These are phyloP conservation scores for Adansonia rubrostipa DNA, from an alignment of 441 rosid species.

Conservation along the genomic window DNA sequence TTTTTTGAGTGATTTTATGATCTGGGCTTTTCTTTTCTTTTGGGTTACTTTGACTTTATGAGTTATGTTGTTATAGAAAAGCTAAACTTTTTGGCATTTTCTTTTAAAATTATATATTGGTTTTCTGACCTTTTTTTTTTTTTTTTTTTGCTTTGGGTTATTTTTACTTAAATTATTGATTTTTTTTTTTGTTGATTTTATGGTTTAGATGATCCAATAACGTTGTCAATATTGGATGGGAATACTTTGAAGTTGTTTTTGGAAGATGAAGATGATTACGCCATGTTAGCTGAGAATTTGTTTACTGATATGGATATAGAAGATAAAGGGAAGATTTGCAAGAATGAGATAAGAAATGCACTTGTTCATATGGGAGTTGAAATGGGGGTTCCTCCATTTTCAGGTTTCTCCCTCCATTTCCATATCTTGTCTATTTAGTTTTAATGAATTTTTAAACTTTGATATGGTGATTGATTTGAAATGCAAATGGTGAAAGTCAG, in stretches of 20 bases:
- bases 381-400: constrained; percentile 81
- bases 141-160: background rate
- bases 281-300: constrained; percentile 82
- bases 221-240: constrained; percentile 69
- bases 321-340: constrained; percentile 79
- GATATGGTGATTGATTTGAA: constrained; percentile 14
- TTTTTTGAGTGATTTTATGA: constrained; percentile 1
- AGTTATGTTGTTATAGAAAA: background rate
- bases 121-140: background rate
- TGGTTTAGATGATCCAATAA: constrained; percentile 62
- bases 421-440: background rate
- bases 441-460: constrained; percentile 11
- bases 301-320: constrained; percentile 81
- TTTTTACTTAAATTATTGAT: constrained; percentile 18
- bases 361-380: constrained; percentile 75
- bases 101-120: background rate
- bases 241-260: constrained; percentile 52
- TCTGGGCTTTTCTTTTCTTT: constrained; percentile 19
- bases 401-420: constrained; percentile 49
- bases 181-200: background rate
- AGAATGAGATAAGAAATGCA: constrained; percentile 56
- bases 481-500: constrained; percentile 1
- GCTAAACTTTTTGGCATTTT: background rate
- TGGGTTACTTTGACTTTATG: background rate
- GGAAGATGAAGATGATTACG: constrained; percentile 94